Conservation (phyloP, 1,284 basidiomycete species). For the Xerocomus minutiporus region DNA sequence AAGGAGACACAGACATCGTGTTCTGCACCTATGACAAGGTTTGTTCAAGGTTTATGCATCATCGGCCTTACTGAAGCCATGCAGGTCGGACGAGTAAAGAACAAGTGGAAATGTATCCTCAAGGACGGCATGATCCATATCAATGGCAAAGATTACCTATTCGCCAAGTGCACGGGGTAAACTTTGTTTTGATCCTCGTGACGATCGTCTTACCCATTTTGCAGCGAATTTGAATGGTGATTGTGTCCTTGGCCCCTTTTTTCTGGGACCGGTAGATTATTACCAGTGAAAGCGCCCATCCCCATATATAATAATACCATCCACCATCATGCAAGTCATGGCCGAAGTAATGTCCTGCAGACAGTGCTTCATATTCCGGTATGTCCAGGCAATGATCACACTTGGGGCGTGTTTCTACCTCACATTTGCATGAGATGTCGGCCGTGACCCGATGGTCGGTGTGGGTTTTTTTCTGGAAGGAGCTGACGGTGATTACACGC, state of each 20-base stretch:
- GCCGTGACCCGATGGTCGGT: not conserved
- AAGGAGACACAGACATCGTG: slow-evolving; percentile 84
- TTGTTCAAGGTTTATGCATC: slow-evolving; percentile 10
- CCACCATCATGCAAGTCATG: slow-evolving; percentile 3
- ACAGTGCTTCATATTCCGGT: not conserved
- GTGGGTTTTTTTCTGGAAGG: not conserved
- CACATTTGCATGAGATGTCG: not conserved
- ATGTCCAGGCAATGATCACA: not conserved
- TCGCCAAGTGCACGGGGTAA: slow-evolving; percentile 90
- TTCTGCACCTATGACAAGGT: slow-evolving; percentile 99
- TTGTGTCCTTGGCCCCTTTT: slow-evolving; percentile 2
- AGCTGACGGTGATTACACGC: slow-evolving; percentile 12
- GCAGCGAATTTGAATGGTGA: slow-evolving; percentile 41
- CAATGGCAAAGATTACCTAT: slow-evolving; percentile 96
- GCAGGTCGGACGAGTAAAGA: slow-evolving; percentile 95
- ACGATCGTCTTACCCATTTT: not conserved
- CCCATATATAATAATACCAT: slow-evolving; percentile 23
- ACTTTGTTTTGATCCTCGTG: slow-evolving; percentile 18
- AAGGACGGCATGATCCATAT: slow-evolving; percentile 98
- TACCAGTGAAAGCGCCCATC: slow-evolving; percentile 13
- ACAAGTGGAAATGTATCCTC: slow-evolving; percentile 99
- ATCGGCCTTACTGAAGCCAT: slow-evolving; percentile 1
- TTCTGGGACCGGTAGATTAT: slow-evolving; percentile 18
- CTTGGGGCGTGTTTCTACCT: not conserved
- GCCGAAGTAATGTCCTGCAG: not conserved